Percentiles rank a stretch among this genome's conserved stretches.
Evolutionary conservation across 331 rosid genomes (phyloP).

Genomic region (Malus hybrid): DNA sequence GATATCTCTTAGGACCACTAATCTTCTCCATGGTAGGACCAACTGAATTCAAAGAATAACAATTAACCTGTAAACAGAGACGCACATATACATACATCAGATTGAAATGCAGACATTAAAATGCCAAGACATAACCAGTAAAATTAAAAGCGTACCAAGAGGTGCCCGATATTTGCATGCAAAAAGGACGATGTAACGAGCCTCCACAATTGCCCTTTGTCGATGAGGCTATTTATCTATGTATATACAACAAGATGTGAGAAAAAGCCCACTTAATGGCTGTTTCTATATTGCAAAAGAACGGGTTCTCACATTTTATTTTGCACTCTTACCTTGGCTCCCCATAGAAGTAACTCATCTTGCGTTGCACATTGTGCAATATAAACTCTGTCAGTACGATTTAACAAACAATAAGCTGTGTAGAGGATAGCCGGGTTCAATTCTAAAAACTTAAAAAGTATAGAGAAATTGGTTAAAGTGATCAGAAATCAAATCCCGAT

Average conservation of each 20-base stretch:
- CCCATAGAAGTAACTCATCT: slow-evolving; percentile 72
- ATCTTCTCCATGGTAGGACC: slow-evolving; percentile 83
- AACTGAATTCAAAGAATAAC: slow-evolving; percentile 77
- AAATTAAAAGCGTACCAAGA: slow-evolving; percentile 52
- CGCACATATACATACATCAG: neutral
- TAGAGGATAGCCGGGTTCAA: neutral
- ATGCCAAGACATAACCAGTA: neutral
- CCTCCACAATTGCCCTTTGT: slow-evolving; percentile 89
- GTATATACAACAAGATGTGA: neutral
- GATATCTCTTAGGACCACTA: slow-evolving; percentile 70
- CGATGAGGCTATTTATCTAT: slow-evolving; percentile 66
- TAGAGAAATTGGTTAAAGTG: neutral
- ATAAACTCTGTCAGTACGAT: slow-evolving; percentile 45
- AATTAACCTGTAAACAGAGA: slow-evolving; percentile 49
- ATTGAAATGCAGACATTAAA: neutral
- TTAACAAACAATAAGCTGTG: slow-evolving; percentile 5
- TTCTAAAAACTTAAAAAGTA: neutral
- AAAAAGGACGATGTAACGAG: slow-evolving; percentile 70
- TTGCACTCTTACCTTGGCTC: slow-evolving; percentile 67
- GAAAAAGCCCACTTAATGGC: slow-evolving; percentile 3
- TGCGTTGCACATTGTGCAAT: slow-evolving; percentile 65
- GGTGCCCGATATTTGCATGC: slow-evolving; percentile 87
- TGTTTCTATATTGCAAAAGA: neutral
- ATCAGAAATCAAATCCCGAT: too few species aligned
- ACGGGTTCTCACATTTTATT: neutral